Conservation (phyloP, 768 basidiomycete species). For the Rhodotorula kratochvilovae region DNA sequence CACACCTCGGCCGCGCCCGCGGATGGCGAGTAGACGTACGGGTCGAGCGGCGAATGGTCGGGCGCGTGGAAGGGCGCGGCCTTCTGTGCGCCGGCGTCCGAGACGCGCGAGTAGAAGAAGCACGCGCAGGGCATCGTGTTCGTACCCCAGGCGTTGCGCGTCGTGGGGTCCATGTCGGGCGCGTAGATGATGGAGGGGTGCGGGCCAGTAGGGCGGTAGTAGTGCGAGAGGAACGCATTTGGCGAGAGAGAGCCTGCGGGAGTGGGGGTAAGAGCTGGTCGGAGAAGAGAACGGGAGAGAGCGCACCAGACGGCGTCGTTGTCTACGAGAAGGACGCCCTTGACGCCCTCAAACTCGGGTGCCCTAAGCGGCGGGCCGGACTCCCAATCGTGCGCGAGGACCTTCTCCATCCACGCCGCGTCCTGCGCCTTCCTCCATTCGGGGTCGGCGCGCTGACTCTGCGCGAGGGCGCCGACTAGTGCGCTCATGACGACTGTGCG, state of each 20-base stretch:
- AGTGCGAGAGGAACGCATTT: conserved; percentile 27
- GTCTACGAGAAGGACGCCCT: conserved; percentile 36
- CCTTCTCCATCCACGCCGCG: background rate
- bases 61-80: background rate
- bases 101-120: conserved; percentile 39
- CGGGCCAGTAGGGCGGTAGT: conserved; percentile 26
- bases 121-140: conserved; percentile 36
- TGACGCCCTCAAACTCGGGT: conserved; percentile 17
- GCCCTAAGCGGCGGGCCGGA: background rate
- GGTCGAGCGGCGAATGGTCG: background rate
- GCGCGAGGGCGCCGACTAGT: conserved; percentile 27
- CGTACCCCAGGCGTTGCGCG: conserved; percentile 34
- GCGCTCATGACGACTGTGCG: conserved; percentile 31
- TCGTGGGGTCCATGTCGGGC: conserved; percentile 32
- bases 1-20: conserved; percentile 27
- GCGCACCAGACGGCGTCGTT: conserved; percentile 40
- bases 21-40: conserved; percentile 30
- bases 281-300: no score
- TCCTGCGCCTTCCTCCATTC: conserved; percentile 17
- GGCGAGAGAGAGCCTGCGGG: conserved; percentile 37
- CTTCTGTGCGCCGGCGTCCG: conserved; percentile 11
- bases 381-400: conserved; percentile 35
- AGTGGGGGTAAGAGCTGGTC: no score
- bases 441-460: conserved; percentile 29
- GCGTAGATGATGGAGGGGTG: conserved; percentile 37